Conservation (phyloP, 2,329 filamentous ascomycete species). For the Talaromyces sp. region DNA sequence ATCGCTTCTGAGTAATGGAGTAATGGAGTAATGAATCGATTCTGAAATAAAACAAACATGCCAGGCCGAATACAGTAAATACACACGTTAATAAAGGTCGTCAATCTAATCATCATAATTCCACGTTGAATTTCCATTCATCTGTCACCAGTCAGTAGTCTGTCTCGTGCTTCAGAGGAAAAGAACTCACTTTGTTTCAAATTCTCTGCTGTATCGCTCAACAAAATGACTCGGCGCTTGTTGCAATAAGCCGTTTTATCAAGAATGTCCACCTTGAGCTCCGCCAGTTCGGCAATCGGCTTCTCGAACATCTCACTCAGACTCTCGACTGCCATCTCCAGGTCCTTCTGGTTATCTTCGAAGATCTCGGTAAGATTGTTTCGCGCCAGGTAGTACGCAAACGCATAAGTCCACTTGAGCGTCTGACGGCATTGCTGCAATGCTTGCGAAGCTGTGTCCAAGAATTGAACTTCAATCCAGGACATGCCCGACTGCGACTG, state of each 20-base stretch:
- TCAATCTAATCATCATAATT: slow-evolving; percentile 32
- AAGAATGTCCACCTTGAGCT: slow-evolving; percentile 94
- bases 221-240: slow-evolving; percentile 80
- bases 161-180: background rate
- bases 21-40: background rate
- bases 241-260: slow-evolving; percentile 98
- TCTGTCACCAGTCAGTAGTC: slow-evolving; percentile 30
- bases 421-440: slow-evolving; percentile 97
- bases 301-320: slow-evolving; percentile 99
- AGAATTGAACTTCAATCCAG: slow-evolving; percentile 98
- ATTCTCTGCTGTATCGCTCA: slow-evolving; percentile 91
- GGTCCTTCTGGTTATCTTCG: slow-evolving; percentile 96
- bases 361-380: slow-evolving; percentile 98
- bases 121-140: slow-evolving; percentile 48
- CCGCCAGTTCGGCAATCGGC: slow-evolving; percentile 79
- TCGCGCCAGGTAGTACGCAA: slow-evolving; percentile 92
- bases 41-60: slow-evolving; percentile 1
- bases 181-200: slow-evolving; percentile 70
- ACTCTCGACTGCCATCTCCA: slow-evolving; percentile 95
- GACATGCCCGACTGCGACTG: slow-evolving; percentile 94
- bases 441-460: slow-evolving; percentile 88
- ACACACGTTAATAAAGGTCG: background rate
- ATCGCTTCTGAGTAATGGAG: background rate
- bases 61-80: slow-evolving; percentile 4
- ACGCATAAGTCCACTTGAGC: slow-evolving; percentile 98